A percentile compares a stretch with the other conserved stretches of the same genome.
Evolutionary conservation across 805 yeast genomes (phyloP).

Genomic region (Suhomyces emberorum): DNA sequence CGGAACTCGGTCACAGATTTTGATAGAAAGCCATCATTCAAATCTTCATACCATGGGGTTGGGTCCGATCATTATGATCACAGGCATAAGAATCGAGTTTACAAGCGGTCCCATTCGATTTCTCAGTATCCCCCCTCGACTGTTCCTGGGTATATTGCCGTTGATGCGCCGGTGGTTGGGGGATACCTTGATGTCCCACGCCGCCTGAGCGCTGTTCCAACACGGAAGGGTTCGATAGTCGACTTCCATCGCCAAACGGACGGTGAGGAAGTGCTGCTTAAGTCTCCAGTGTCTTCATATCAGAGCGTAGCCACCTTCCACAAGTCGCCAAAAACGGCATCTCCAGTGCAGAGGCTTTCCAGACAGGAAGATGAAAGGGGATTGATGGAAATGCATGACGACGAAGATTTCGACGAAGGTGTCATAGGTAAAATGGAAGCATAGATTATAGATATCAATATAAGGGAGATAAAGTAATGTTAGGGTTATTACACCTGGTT

Average conservation of each 20-base stretch:
- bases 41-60: neutral
- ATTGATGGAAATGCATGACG: neutral
- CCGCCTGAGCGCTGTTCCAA: neutral
- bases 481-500: no score
- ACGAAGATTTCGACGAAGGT: constrained; percentile 4
- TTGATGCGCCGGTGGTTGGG: constrained; percentile 15
- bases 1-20: constrained; percentile 4
- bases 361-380: neutral
- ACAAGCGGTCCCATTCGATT: constrained; percentile 38
- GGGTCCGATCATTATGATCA: neutral
- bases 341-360: constrained; percentile 1
- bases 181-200: constrained; percentile 31
- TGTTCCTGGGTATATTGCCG: constrained; percentile 1
- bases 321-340: neutral
- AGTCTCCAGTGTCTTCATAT: constrained; percentile 12
- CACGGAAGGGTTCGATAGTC: constrained; percentile 12
- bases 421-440: constrained; percentile 8
- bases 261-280: constrained; percentile 10
- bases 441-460: neutral
- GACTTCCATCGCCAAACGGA: no score
- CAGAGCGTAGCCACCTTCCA: neutral
- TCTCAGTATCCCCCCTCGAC: constrained; percentile 45
- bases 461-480: neutral
- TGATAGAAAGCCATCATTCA: constrained; percentile 1
- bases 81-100: constrained; percentile 1